Percentiles rank a stretch among this genome's conserved stretches.
Conservation (phyloP, 2,329 filamentous ascomycete genomes). For the Botrytis sinoallii region DNA sequence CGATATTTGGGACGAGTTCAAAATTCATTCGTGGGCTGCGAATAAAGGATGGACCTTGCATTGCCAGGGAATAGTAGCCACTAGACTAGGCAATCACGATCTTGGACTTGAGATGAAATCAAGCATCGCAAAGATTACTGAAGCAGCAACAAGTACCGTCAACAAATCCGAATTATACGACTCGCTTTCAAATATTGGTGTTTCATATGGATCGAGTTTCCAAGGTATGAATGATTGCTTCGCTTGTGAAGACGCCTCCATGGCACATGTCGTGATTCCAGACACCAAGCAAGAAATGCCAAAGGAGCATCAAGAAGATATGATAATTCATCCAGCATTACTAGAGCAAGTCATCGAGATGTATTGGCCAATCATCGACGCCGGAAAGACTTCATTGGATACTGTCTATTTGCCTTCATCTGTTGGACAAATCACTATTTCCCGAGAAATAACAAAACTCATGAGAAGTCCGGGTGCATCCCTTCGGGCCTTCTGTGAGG, state of each 20-base stretch:
- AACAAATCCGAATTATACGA: constrained; percentile 17
- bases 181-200: constrained; percentile 38
- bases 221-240: constrained; percentile 24
- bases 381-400: not conserved
- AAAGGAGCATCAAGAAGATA: constrained; percentile 39
- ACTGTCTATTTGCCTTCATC: constrained; percentile 18
- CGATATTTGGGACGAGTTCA: constrained; percentile 18
- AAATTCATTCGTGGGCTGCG: constrained; percentile 9
- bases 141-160: not conserved
- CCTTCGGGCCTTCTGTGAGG: constrained; percentile 43
- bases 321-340: constrained; percentile 56
- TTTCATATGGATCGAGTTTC: constrained; percentile 50
- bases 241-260: constrained; percentile 9
- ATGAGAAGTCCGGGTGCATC: constrained; percentile 41
- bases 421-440: constrained; percentile 40
- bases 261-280: constrained; percentile 9
- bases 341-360: constrained; percentile 48
- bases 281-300: constrained; percentile 36
- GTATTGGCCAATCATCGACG: constrained; percentile 16
- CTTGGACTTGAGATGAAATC: not conserved
- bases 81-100: not conserved
- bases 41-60: constrained; percentile 44
- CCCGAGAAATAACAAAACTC: constrained; percentile 35
- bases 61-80: constrained; percentile 44
- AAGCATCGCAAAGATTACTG: not conserved